Base-by-base conservation (phyloP, 192 early-diverging fungal genomes). In the Backusella mclennaniae region DNA sequence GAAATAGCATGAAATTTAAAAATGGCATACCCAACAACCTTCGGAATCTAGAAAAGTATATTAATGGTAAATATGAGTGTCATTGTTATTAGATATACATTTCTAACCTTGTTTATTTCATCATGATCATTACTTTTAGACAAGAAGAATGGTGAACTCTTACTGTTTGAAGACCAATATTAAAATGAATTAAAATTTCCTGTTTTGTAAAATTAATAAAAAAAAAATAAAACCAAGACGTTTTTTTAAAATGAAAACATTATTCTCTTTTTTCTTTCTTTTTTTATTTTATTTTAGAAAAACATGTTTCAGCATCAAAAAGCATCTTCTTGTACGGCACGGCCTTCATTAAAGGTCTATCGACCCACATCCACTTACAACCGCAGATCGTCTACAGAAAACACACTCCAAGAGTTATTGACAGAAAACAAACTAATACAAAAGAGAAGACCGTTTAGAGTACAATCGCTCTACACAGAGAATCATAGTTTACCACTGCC, bases 1-100 rank as follows among this genome's bases (percentile, higher is more conserved):
- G 68, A 69, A 69, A 69, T 21, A 69, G 68, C 12, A 23, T 69
- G 35, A 41, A 35, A 39, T 69, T 38, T 38, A 69, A 69, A 23
- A 69, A 69, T 38, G 38, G 23, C 0, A 38, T 69, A 14, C 68
- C 68, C 1, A 4, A 8, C n/a, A 69, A 9, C 23, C 35, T 69
- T 38, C 8, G n/a, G 23, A 69, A 35, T 29, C 38, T 69, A 69
- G 68, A 69, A 69, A 39, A 63, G 9, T 0, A 29, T 3, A 63
- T 63, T 29, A 8, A 26, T 63, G 56, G 56, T 63, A 63, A 53
- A 52, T 12, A 49, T 0, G 12, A 19, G 11, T 49, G 15, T 49
- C 19, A 49, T 49, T 49, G 33, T 19, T 49, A 19, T 19, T 19
- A 33, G 1, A 33, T 33, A 2, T 33, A 33, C 2, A 33, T 33